Percentiles rank a stretch among this genome's conserved stretches.
Conservation (phyloP, 441 rosid species). For the Aleurites moluccanus region DNA sequence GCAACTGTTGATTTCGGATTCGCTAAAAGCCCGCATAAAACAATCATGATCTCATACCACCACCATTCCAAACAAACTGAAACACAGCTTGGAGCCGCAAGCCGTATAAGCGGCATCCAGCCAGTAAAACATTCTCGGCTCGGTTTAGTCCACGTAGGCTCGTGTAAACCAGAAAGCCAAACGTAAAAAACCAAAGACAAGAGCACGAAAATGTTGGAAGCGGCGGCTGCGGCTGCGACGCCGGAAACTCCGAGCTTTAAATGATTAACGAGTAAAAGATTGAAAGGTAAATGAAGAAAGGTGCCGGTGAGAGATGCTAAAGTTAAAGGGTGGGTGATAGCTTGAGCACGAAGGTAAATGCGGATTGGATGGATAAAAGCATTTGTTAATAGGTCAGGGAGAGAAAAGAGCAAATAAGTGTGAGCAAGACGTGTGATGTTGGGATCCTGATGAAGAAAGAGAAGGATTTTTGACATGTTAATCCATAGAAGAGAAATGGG, state of each 20-base stretch:
- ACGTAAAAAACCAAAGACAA: conserved; percentile 47
- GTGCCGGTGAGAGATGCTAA: conserved; percentile 69
- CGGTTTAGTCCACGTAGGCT: conserved; percentile 42
- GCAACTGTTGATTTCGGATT: conserved; percentile 60
- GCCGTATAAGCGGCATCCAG: conserved; percentile 43
- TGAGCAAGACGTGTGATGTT: conserved; percentile 63
- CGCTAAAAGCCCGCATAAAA: conserved; percentile 41
- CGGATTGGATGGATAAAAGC: conserved; percentile 87
- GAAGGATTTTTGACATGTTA: conserved; percentile 53
- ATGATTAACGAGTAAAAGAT: conserved; percentile 55
- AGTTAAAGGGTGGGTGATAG: conserved; percentile 77
- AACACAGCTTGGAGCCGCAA: conserved; percentile 51
- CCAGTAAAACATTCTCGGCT: conserved; percentile 41
- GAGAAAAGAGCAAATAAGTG: conserved; percentile 64
- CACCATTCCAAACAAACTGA: conserved; percentile 61
- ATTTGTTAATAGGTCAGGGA: conserved; percentile 81
- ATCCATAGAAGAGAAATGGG: conserved; percentile 79
- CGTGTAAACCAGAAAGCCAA: conserved; percentile 32
- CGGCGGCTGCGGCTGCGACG: conserved; percentile 68
- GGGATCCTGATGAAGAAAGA: conserved; percentile 72
- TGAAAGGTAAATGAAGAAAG: conserved; percentile 67
- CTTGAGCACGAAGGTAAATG: conserved; percentile 97
- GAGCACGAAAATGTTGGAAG: conserved; percentile 60
- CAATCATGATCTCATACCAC: conserved; percentile 64
- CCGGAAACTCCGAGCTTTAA: conserved; percentile 68